Evolutionary conservation across 2,329 filamentous ascomycete genomes (phyloP).

Genomic region (Ceratocystis cubensis): DNA sequence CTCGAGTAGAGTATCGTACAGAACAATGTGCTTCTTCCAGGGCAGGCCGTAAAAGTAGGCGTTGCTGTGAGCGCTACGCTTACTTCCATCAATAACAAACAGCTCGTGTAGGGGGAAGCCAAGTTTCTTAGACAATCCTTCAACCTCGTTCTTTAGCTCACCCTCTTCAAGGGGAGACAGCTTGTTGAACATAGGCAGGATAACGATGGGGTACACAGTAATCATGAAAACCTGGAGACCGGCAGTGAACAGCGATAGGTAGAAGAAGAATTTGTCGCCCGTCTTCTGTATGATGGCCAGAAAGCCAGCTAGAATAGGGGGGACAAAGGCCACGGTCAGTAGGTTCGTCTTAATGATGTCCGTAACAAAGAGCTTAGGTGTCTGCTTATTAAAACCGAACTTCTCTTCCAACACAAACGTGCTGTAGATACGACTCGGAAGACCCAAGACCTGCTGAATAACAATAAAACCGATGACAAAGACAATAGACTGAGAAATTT

Average conservation of each 20-base stretch:
- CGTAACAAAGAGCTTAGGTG: conserved; percentile 69
- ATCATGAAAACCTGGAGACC: conserved; percentile 87
- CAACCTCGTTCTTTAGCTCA: conserved; percentile 74
- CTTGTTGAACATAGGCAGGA: conserved; percentile 96
- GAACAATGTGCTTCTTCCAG: conserved; percentile 99
- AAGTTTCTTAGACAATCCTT: conserved; percentile 67
- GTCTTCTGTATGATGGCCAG: conserved; percentile 90
- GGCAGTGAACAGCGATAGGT: conserved; percentile 87
- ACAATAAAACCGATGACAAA: conserved; percentile 83
- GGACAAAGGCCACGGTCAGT: conserved; percentile 64
- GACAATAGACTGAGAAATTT: conserved; percentile 84
- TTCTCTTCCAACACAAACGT: conserved; percentile 93
- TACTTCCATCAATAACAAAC: conserved; percentile 87
- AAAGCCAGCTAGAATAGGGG: conserved; percentile 83
- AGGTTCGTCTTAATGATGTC: conserved; percentile 88
- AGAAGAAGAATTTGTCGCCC: conserved; percentile 92
- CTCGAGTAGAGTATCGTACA: conserved; percentile 94
- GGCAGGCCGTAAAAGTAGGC: conserved; percentile 94
- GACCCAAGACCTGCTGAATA: conserved; percentile 62
- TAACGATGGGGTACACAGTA: conserved; percentile 88
- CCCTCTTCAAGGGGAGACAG: conserved; percentile 83
- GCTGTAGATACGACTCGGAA: conserved; percentile 80
- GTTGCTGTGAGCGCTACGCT: conserved; percentile 76
- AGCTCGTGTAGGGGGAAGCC: conserved; percentile 87
- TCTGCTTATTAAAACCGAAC: conserved; percentile 99